Percentiles rank a stretch among this genome's conserved stretches.
These are phyloP conservation scores for Epichloe glyceriae DNA, from an alignment of 2,329 filamentous ascomycete genomes.

Conservation along the genomic window DNA sequence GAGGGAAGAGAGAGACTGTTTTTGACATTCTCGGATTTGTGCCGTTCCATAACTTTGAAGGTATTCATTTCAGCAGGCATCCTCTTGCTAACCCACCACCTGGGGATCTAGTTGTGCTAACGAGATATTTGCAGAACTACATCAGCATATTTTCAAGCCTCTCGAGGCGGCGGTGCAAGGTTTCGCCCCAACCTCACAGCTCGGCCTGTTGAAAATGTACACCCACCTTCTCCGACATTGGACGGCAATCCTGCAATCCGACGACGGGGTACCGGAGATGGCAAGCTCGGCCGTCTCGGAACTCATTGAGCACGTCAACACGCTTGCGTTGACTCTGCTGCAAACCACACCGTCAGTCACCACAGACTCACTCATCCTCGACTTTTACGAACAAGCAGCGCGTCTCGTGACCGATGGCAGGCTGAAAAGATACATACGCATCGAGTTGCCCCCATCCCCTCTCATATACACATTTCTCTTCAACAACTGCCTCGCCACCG, in stretches of 20 bases:
- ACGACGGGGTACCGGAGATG: constrained; percentile 20
- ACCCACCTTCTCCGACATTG: constrained; percentile 50
- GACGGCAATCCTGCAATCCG: constrained; percentile 32
- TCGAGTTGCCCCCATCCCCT: constrained; percentile 53
- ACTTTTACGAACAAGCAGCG: constrained; percentile 55
- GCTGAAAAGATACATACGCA: constrained; percentile 42
- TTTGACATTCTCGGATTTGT: constrained; percentile 44
- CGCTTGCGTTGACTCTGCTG: constrained; percentile 44
- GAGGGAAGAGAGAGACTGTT: constrained; percentile 35
- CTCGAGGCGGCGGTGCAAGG: constrained; percentile 40
- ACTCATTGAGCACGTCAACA: constrained; percentile 36
- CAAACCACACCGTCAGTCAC: constrained; percentile 34
- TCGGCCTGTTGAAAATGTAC: constrained; percentile 54
- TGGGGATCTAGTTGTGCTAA: neutral
- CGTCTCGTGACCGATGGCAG: constrained; percentile 38
- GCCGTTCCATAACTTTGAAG: constrained; percentile 42
- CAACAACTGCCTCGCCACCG: constrained; percentile 44
- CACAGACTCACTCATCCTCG: constrained; percentile 45
- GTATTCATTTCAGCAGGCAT: constrained; percentile 28
- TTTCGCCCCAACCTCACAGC: constrained; percentile 37
- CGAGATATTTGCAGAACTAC: constrained; percentile 30
- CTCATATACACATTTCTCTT: constrained; percentile 63
- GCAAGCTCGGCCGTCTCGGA: constrained; percentile 26
- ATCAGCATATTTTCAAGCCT: constrained; percentile 32
- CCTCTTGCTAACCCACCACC: too few species aligned